Percentiles rank a stretch among this genome's conserved stretches.
phyloP scores from a whole-genome alignment of 768 basidiomycete species.

The Rhodosporidiobolus sp. region DNA sequence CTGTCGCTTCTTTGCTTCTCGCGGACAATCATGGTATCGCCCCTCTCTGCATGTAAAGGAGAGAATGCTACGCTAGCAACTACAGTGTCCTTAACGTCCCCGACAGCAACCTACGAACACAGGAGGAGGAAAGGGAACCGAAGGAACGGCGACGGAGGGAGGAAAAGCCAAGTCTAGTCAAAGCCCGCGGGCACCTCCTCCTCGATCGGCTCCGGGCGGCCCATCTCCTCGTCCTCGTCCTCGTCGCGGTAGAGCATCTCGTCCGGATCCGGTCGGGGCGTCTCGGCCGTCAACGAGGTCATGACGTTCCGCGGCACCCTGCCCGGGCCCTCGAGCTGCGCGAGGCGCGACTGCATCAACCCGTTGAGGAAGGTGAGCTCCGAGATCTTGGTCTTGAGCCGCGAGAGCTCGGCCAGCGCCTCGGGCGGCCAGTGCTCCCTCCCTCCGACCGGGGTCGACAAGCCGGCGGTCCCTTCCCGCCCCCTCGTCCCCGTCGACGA shows the following conservation, averaged over 20 bases:
- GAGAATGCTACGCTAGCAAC: no score
- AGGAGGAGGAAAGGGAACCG: no score
- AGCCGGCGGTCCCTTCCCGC: not conserved
- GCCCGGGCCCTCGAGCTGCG: slow-evolving; percentile 34
- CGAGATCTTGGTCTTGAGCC: slow-evolving; percentile 37
- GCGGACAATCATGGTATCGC: no score
- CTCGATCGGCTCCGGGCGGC: slow-evolving; percentile 11
- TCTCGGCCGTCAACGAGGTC: slow-evolving; percentile 34
- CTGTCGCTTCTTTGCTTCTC: no score
- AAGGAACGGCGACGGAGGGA: not conserved
- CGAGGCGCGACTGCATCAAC: slow-evolving; percentile 37
- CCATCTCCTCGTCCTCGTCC: slow-evolving; percentile 23
- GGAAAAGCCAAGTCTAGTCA: slow-evolving; percentile 3
- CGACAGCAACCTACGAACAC: no score
- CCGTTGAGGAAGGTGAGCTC: slow-evolving; percentile 42
- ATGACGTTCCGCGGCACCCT: slow-evolving; percentile 27
- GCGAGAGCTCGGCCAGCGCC: slow-evolving; percentile 26
- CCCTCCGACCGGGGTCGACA: not conserved
- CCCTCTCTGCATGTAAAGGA: no score
- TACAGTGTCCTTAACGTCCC: no score
- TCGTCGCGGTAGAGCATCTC: slow-evolving; percentile 8
- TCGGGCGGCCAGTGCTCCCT: slow-evolving; percentile 28
- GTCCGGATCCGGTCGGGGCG: slow-evolving; percentile 30
- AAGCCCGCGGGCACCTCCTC: slow-evolving; percentile 10
- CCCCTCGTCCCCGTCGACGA: not conserved